Evolutionary conservation across 495 filamentous ascomycete species (phyloP).

Genomic region (Patellaria atrata): DNA sequence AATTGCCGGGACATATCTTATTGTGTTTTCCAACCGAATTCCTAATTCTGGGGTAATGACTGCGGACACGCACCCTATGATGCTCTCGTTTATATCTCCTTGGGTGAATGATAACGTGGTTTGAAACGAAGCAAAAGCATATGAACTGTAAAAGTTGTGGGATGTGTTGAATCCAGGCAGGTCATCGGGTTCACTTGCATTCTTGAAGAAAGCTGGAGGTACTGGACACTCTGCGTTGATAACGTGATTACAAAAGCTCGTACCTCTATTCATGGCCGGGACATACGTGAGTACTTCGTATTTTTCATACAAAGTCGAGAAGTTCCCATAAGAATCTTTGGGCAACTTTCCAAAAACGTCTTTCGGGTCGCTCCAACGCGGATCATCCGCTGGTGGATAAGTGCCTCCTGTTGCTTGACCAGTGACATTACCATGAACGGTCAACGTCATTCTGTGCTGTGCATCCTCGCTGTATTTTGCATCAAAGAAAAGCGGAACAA

Average conservation of each 20-base stretch:
- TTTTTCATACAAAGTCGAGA: conserved; percentile 53
- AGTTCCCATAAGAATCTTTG: too few relatives aligned
- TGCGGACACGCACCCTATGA: conserved; percentile 65
- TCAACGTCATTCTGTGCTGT: conserved; percentile 57
- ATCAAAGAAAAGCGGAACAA: conserved; percentile 54
- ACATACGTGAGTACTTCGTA: conserved; percentile 62
- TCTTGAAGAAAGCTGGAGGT: conserved; percentile 48
- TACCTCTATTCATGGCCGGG: conserved; percentile 38
- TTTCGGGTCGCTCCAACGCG: conserved; percentile 39
- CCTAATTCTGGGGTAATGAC: conserved; percentile 72
- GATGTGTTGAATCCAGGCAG: conserved; percentile 59
- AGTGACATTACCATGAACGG: conserved; percentile 81
- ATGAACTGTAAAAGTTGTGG: conserved; percentile 65
- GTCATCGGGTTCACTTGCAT: conserved; percentile 36
- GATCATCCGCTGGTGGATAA: conserved; percentile 36
- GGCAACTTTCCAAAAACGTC: conserved; percentile 64
- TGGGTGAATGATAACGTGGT: conserved; percentile 56
- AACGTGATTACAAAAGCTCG: conserved; percentile 48
- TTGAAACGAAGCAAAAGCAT: conserved; percentile 69
- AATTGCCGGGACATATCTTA: conserved; percentile 67
- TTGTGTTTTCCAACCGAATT: conserved; percentile 40
- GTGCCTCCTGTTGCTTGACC: conserved; percentile 36
- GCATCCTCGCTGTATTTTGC: conserved; percentile 53
- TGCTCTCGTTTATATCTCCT: conserved; percentile 46
- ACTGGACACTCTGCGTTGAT: conserved; percentile 58